Evolutionary conservation across 352 stramenopile species (phyloP).

Genomic region (Globisporangium mamillatum): DNA sequence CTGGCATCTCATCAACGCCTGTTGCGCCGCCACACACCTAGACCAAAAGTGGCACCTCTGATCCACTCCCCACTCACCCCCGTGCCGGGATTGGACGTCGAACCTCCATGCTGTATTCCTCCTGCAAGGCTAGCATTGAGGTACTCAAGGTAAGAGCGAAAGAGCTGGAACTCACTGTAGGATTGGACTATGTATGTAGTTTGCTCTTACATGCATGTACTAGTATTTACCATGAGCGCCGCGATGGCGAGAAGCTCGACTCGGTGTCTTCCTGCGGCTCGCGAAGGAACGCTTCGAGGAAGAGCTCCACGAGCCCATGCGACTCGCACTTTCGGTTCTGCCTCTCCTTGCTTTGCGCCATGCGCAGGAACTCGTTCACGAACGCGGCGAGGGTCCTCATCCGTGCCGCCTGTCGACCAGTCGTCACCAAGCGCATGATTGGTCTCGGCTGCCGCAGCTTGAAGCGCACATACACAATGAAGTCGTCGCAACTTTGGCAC

Average conservation of each 20-base stretch:
- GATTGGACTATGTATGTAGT: no score
- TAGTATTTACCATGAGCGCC: no score
- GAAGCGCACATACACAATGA: conserved; percentile 43
- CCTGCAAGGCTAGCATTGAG: no score
- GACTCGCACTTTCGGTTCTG: conserved; percentile 8
- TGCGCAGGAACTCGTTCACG: conserved; percentile 8
- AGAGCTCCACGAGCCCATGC: conserved; percentile 12
- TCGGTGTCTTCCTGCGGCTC: background rate
- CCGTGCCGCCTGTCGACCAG: background rate
- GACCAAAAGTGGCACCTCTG: no score
- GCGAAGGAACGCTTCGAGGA: background rate
- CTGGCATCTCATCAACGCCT: no score
- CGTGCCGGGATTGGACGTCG: no score
- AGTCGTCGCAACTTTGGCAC: conserved; percentile 61
- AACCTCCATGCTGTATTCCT: no score
- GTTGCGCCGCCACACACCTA: no score
- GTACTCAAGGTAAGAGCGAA: no score
- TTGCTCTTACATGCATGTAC: no score
- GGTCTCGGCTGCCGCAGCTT: background rate
- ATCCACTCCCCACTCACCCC: no score
- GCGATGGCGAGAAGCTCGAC: background rate
- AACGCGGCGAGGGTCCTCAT: background rate
- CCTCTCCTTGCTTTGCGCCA: conserved; percentile 3
- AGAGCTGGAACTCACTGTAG: no score
- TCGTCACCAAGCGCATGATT: background rate